phyloP scores from a whole-genome alignment of 306 rosid genomes.

The Cajanus cajan region DNA sequence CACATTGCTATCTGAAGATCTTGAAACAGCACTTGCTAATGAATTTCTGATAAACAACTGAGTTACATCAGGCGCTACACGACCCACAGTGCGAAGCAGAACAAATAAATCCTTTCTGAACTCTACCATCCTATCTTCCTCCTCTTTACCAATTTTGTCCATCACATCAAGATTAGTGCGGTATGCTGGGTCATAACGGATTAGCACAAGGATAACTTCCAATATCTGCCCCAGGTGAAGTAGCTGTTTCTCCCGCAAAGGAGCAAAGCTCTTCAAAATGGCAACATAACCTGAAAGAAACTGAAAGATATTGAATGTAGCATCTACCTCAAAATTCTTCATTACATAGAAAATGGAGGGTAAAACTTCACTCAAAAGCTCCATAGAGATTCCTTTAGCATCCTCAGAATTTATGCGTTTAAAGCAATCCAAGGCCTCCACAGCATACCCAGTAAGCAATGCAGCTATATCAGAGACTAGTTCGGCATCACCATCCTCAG shows the following conservation, averaged over 20 bases:
- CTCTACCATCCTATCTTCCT: constrained; percentile 88
- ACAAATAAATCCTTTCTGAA: constrained; percentile 90
- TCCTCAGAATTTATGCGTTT: constrained; percentile 74
- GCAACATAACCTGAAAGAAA: constrained; percentile 81
- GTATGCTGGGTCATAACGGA: constrained; percentile 67
- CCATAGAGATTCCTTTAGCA: constrained; percentile 60
- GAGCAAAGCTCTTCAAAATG: constrained; percentile 66
- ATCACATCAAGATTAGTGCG: constrained; percentile 66
- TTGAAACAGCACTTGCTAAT: constrained; percentile 60
- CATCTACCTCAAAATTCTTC: constrained; percentile 78
- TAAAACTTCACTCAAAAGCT: constrained; percentile 67
- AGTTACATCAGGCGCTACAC: constrained; percentile 70
- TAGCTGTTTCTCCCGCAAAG: constrained; percentile 67
- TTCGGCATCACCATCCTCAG: constrained; percentile 61
- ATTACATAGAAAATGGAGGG: constrained; percentile 80
- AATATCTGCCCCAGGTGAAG: constrained; percentile 82
- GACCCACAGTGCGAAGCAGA: constrained; percentile 51
- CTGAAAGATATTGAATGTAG: constrained; percentile 78
- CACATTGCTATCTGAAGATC: constrained; percentile 66
- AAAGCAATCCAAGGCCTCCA: constrained; percentile 86
- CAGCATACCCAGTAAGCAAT: constrained; percentile 83
- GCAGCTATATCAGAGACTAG: constrained; percentile 63
- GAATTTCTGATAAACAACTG: constrained; percentile 75
- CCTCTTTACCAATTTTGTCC: constrained; percentile 91
- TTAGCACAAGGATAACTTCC: constrained; percentile 75